Conservation (phyloP, 176 grass and related monocot genomes). For the Puya raimondii region DNA sequence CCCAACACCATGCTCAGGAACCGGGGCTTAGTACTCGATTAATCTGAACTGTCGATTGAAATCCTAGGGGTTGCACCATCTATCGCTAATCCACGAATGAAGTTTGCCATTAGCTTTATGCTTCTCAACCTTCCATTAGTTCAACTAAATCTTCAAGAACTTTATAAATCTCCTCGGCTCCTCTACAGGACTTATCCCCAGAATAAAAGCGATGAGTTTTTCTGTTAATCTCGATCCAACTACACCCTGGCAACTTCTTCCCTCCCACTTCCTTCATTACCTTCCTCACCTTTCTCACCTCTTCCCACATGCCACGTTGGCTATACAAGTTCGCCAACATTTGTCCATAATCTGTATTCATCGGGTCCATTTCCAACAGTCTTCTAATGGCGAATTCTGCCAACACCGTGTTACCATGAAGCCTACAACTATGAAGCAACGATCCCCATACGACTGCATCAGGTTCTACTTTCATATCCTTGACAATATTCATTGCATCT, state of each 20-base stretch:
- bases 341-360: slow-evolving; percentile 52
- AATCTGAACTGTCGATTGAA: too few relatives aligned
- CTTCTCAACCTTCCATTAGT: slow-evolving; percentile 38
- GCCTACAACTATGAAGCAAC: slow-evolving; percentile 58
- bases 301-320: slow-evolving; percentile 69
- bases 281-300: slow-evolving; percentile 48
- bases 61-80: too few relatives aligned
- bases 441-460: slow-evolving; percentile 78
- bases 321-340: slow-evolving; percentile 77
- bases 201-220: slow-evolving; percentile 59
- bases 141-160: slow-evolving; percentile 40
- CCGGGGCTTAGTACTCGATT: too few relatives aligned
- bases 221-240: slow-evolving; percentile 58
- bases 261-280: slow-evolving; percentile 33
- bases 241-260: slow-evolving; percentile 69
- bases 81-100: too few relatives aligned
- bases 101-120: too few relatives aligned
- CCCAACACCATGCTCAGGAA: too few relatives aligned
- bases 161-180: slow-evolving; percentile 55
- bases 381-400: slow-evolving; percentile 49
- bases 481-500: slow-evolving; percentile 53
- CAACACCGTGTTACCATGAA: slow-evolving; percentile 42
- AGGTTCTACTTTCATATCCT: slow-evolving; percentile 43
- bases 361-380: slow-evolving; percentile 47
- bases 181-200: slow-evolving; percentile 43